Evolutionary conservation across 2,329 filamentous ascomycete genomes (phyloP), one percentile per base, ranked within the genome.

Genomic region (Curvularia spicifera): DNA sequence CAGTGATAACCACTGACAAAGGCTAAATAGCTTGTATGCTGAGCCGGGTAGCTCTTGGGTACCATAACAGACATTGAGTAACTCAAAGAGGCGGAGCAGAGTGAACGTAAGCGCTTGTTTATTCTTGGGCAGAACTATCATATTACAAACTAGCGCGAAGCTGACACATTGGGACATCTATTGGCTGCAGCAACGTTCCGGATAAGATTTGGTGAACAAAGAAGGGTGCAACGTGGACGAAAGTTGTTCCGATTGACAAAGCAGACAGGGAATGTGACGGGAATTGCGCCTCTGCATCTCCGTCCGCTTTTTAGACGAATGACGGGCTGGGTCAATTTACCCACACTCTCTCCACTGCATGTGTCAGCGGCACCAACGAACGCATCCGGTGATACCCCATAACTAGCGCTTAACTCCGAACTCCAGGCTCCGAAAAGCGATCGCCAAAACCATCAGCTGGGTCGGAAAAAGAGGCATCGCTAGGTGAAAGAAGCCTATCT

Each of bases 321-420:
- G 7, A 24, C 29, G 4, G 29, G 15, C 20, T 29, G 29, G 35
- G 7, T 15, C 22, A 15, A 48, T n/a, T 22, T 8, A 22, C 20
- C 2, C 12, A 12, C 18, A 35, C 20, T n/a, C 45, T n/a, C 45
- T 10, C 29, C 52, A 43, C 13, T n/a, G 9, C 5, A 12, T 35
- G 13, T n/a, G 33, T 24, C 42, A 47, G 15, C 33, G 26, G 18
- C 24, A n/a, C 28, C 28, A 26, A 15, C 37, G 12, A 7, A n/a
- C 22, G 13, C 29, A 24, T 22, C n/a, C 37, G 46, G 29, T 26
- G 5, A 51, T 43, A 55, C 10, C 29, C 9, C 29, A 35, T 37
- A 13, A n/a, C 42, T 55, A 51, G 35, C 37, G 44, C 53, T 51
- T 55, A 55, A 44, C 53, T 44, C 53, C 53, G 39, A 44, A 35